These are phyloP conservation scores for Cutaneotrichosporon mucoides DNA, from an alignment of 1,284 basidiomycete genomes.

Conservation along the genomic window DNA sequence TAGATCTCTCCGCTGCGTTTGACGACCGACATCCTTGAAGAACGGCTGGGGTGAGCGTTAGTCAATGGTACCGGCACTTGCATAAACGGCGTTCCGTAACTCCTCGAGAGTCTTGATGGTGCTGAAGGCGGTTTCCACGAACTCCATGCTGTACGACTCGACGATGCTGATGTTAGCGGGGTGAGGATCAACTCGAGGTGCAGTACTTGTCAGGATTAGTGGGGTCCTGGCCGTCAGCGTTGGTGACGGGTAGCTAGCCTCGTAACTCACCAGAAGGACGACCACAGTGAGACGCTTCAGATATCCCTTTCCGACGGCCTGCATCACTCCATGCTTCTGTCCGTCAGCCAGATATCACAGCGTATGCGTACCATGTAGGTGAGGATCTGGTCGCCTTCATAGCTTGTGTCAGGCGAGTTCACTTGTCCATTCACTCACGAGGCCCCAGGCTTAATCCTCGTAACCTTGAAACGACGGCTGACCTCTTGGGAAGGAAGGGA, in stretches of 20 bases:
- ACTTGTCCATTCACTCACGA: neutral
- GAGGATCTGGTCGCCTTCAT: neutral
- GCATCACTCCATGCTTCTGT: neutral
- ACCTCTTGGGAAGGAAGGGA: neutral
- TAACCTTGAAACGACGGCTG: neutral
- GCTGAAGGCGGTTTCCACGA: conserved; percentile 2
- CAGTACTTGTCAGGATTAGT: neutral
- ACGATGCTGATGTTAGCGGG: conserved; percentile 18
- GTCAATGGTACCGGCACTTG: neutral
- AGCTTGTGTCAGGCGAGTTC: neutral
- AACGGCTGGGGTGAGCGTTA: neutral
- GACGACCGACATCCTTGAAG: neutral
- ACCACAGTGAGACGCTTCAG: conserved; percentile 23
- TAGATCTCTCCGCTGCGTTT: neutral
- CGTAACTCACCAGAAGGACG: conserved; percentile 15
- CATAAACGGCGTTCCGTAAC: neutral
- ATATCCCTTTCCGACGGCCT: conserved; percentile 20
- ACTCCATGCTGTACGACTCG: conserved; percentile 31
- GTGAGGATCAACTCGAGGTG: neutral
- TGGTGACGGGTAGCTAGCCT: neutral
- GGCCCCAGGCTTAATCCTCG: neutral
- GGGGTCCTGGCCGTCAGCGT: conserved; percentile 3
- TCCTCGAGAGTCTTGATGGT: neutral
- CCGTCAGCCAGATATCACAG: neutral
- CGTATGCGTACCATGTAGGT: neutral